Base-by-base conservation (phyloP, 352 stramenopile species). In the Globisporangium viniferum region DNA sequence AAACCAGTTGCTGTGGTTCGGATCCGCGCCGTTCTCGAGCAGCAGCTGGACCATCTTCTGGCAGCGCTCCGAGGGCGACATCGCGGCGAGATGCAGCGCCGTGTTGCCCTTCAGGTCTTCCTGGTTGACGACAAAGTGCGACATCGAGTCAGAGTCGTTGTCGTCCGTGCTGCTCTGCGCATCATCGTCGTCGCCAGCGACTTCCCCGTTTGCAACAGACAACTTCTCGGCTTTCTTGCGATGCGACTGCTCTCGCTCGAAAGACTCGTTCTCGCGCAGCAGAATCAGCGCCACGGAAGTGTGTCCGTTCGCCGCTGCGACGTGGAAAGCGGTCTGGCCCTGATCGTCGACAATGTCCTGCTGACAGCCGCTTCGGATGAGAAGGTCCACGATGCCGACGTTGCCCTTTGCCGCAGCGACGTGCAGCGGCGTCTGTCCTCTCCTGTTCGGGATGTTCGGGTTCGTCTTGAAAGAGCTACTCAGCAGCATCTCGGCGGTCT, bases 81-180 rank as follows among this genome's bases (percentile, higher is more conserved):
- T 95, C n/a, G 84, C 88, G 39, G 88, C 88, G 2, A 93, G 74
- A 63, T 95, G 86, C 61, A 95, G 69, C 3, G 86, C 88, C 3
- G 88, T 93, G 68, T 95, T 95, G 24, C 82, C 84, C 61, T 95
- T 95, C 51, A 92, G 65, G 51, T 95, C 88, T 63, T 89, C 84
- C 59, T 82, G 80, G 70, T 95, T 94, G 48, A 93, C 91, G 36
- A 92, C 78, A 56, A 91, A 92, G 5, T 54, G 69, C 41, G 58
- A 56, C 7, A 48, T 53, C 39, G 75, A 70, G 53, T 86, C 73
- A 3, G 55, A 24, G 57, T 29, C 63, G n/a, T 35, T 70, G 18
- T 53, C 58, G 27, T 76, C 59, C 14, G 67, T 64, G 6, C 35
- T 35, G 27, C 58, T 70, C 27, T 74, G 67, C 14, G 57, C 54